These are phyloP conservation scores for Sugiyamaella paludigena DNA, from an alignment of 1,139 yeast genomes.

Conservation along the genomic window DNA sequence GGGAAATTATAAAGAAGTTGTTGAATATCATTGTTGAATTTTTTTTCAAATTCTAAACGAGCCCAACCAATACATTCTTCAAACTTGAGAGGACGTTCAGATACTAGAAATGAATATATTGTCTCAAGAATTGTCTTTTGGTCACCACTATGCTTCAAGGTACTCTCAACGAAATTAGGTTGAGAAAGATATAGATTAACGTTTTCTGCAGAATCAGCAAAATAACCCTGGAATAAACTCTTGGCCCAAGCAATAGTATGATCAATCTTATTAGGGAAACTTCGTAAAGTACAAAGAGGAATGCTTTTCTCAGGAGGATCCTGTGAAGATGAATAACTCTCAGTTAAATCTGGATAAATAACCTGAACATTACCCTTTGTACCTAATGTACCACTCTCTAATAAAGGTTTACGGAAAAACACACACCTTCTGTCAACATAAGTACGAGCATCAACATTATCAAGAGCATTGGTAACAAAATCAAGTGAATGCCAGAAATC, in stretches of 20 bases:
- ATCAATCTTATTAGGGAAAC: conserved; percentile 96
- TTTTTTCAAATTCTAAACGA: conserved; percentile 78
- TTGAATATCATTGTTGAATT: conserved; percentile 78
- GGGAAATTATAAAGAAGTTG: conserved; percentile 95
- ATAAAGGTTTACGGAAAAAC: conserved; percentile 82
- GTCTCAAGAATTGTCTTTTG: conserved; percentile 83
- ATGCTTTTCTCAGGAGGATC: conserved; percentile 98
- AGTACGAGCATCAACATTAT: conserved; percentile 95
- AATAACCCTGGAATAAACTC: conserved; percentile 89
- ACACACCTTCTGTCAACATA: conserved; percentile 97
- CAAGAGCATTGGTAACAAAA: conserved; percentile 92
- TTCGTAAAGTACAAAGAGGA: conserved; percentile 93
- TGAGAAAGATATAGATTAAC: conserved; percentile 88
- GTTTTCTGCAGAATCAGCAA: conserved; percentile 85
- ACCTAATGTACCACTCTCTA: conserved; percentile 97
- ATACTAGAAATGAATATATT: conserved; percentile 64
- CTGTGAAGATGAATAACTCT: conserved; percentile 91
- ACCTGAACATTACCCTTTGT: conserved; percentile 99
- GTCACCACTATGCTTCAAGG: conserved; percentile 88
- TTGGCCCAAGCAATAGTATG: conserved; percentile 99
- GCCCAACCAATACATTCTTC: conserved; percentile 98
- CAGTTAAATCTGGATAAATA: conserved; percentile 87
- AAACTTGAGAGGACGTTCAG: conserved; percentile 80
- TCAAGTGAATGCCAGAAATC: conserved; percentile 83
- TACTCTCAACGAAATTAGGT: conserved; percentile 87